Conservation (phyloP, 2,329 filamentous ascomycete species). For the Penicillium sp. region DNA sequence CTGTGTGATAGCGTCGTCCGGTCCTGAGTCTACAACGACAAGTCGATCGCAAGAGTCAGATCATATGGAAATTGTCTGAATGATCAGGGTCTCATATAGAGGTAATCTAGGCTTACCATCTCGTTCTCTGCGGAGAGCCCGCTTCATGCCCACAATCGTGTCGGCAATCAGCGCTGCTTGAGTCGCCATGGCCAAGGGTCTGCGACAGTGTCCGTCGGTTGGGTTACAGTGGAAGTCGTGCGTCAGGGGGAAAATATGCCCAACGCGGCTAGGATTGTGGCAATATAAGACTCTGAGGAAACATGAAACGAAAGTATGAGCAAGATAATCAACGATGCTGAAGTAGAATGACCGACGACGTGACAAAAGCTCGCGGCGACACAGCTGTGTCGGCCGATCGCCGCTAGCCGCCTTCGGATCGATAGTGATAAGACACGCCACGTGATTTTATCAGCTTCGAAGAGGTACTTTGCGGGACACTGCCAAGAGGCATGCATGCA, state of each 20-base stretch:
- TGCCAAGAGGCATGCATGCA: not conserved
- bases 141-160: constrained; percentile 51
- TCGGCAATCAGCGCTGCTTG: constrained; percentile 45
- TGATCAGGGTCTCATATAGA: too few species aligned
- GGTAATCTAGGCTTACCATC: constrained; percentile 33
- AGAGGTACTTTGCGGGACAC: not conserved
- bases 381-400: constrained; percentile 19
- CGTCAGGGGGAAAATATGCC: not conserved
- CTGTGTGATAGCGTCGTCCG: constrained; percentile 50
- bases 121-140: constrained; percentile 44
- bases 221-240: constrained; percentile 11
- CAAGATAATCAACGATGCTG: constrained; percentile 5
- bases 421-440: constrained; percentile 9
- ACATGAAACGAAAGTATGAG: not conserved
- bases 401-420: constrained; percentile 18
- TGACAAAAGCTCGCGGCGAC: constrained; percentile 23
- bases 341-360: constrained; percentile 10
- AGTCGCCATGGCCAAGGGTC: constrained; percentile 34
- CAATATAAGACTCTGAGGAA: not conserved
- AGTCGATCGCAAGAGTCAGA: constrained; percentile 8
- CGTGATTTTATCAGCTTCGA: constrained; percentile 1
- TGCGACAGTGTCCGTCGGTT: constrained; percentile 10
- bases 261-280: too few species aligned
- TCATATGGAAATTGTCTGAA: too few species aligned
- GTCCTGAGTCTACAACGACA: constrained; percentile 27